These are phyloP conservation scores for Pulveroboletus sp. DNA, from an alignment of 768 basidiomycete genomes.

Conservation along the genomic window DNA sequence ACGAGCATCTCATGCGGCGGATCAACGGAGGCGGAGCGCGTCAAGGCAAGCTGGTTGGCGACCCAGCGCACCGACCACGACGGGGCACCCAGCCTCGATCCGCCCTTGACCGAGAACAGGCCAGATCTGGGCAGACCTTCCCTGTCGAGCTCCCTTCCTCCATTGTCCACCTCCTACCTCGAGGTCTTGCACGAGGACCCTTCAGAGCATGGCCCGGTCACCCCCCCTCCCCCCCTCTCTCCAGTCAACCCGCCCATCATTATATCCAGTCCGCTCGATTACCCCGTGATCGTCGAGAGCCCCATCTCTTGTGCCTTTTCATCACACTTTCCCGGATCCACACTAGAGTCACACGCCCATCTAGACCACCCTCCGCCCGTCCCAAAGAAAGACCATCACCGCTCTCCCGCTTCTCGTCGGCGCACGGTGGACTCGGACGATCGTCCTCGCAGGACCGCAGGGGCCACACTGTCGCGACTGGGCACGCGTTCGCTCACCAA, in stretches of 20 bases:
- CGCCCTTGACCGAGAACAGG: slow-evolving; percentile 17
- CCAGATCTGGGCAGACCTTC: slow-evolving; percentile 24
- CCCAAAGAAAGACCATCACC: slow-evolving; percentile 14
- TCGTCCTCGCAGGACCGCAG: slow-evolving; percentile 6
- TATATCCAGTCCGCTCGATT: slow-evolving; percentile 15
- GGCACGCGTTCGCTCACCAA: slow-evolving; percentile 41
- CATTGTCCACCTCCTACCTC: slow-evolving; percentile 23
- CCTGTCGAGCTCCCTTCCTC: slow-evolving; percentile 18
- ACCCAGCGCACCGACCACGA: no score
- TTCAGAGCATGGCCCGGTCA: slow-evolving; percentile 16
- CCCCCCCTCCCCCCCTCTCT: slow-evolving; percentile 5
- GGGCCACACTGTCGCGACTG: slow-evolving; percentile 23
- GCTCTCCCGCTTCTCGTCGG: slow-evolving; percentile 7
- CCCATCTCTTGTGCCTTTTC: slow-evolving; percentile 25
- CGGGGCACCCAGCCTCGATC: no score
- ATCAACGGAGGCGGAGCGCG: slow-evolving; percentile 46
- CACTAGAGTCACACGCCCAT: slow-evolving; percentile 13
- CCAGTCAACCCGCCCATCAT: slow-evolving; percentile 11
- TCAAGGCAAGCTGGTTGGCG: slow-evolving; percentile 56
- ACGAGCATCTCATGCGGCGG: slow-evolving; percentile 10
- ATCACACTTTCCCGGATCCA: slow-evolving; percentile 15
- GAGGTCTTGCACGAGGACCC: slow-evolving; percentile 33
- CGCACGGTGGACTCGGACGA: slow-evolving; percentile 19
- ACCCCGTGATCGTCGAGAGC: slow-evolving; percentile 17
- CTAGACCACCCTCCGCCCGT: slow-evolving; percentile 2